phyloP scores from a whole-genome alignment of 202 grass and related monocot genomes.

The Panicum hallii region DNA sequence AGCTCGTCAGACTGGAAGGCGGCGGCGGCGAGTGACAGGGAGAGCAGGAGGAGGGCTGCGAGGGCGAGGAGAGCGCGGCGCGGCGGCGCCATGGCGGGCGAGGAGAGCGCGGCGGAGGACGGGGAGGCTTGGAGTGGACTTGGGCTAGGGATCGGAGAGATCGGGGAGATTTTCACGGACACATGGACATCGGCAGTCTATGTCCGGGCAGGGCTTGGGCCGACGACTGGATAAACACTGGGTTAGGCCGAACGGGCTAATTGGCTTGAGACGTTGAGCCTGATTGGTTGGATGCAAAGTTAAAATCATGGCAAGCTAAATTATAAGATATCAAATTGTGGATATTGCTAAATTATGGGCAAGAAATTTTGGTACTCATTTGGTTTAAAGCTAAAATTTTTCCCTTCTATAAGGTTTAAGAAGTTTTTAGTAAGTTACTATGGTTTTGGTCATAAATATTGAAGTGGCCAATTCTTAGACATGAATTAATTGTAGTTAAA shows the following conservation, averaged over 20 bases:
- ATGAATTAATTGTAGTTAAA: too few species aligned
- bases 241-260: neutral
- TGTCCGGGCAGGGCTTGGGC: neutral
- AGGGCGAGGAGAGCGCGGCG: conserved; percentile 33
- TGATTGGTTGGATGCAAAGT: too few species aligned
- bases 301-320: too few species aligned
- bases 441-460: too few species aligned
- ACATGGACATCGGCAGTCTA: neutral
- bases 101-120: neutral
- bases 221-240: neutral
- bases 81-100: conserved; percentile 51
- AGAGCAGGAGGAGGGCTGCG: conserved; percentile 10
- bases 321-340: too few species aligned
- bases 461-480: too few species aligned
- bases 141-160: neutral
- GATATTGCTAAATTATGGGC: too few species aligned
- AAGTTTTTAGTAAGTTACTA: too few species aligned
- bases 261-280: too few species aligned
- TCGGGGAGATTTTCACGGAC: neutral
- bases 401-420: too few species aligned
- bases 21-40: neutral
- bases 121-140: conserved; percentile 9
- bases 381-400: too few species aligned
- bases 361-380: too few species aligned
- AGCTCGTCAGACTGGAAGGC: conserved; percentile 91